A percentile compares a stretch with the other conserved stretches of the same genome.
phyloP scores from a whole-genome alignment of 1,284 basidiomycete genomes.

The Ustilago curta region DNA sequence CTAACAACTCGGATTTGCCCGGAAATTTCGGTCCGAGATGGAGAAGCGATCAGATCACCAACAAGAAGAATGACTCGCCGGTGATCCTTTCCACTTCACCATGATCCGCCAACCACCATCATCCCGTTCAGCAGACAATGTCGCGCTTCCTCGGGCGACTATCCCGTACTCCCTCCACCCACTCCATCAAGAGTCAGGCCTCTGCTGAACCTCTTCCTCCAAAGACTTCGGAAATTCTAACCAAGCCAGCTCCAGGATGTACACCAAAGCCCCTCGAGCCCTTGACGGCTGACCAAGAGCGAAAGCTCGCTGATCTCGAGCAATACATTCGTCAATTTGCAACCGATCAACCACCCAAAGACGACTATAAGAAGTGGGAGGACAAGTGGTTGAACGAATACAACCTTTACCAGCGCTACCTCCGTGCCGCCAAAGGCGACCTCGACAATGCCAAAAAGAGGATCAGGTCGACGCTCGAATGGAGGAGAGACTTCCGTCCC shows the following conservation, averaged over 20 bases:
- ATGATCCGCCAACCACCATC: constrained; percentile 3
- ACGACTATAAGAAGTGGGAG: constrained; percentile 58
- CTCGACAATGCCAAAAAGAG: constrained; percentile 62
- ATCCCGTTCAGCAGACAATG: constrained; percentile 16
- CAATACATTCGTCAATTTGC: constrained; percentile 21
- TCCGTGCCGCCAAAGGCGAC: constrained; percentile 63
- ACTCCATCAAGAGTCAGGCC: constrained; percentile 26
- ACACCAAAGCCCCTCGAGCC: constrained; percentile 16
- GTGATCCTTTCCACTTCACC: constrained; percentile 1
- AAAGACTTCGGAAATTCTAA: constrained; percentile 38
- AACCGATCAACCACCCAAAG: constrained; percentile 15
- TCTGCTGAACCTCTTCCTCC: constrained; percentile 32
- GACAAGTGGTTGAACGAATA: constrained; percentile 52
- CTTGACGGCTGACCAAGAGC: constrained; percentile 32
- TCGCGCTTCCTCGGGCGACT: constrained; percentile 44
- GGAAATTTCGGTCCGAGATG: constrained; percentile 8
- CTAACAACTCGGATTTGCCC: background rate
- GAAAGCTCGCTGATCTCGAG: constrained; percentile 39
- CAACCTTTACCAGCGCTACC: constrained; percentile 56
- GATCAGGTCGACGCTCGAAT: constrained; percentile 61
- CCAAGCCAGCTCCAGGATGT: constrained; percentile 34
- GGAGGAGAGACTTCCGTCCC: constrained; percentile 63
- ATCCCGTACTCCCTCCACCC: constrained; percentile 36
- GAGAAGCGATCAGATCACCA: constrained; percentile 12
- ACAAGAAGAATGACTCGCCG: constrained; percentile 4